Evolutionary conservation across 495 filamentous ascomycete species (phyloP), one percentile per base, ranked within the genome.

Genomic region (Trichoderma virens): DNA sequence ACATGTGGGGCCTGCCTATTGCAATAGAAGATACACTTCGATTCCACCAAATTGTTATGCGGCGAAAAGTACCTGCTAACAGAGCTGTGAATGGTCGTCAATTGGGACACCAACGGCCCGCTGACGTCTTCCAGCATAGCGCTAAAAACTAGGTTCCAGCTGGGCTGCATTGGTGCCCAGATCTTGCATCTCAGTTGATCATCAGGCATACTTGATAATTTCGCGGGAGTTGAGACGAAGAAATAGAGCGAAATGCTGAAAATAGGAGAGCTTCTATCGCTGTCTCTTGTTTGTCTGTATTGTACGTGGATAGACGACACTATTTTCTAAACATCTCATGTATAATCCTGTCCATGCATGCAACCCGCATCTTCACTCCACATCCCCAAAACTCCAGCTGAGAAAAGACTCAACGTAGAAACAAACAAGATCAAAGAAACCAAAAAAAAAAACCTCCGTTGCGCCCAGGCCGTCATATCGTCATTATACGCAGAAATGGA

Each of bases 41-140:
- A 20, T 20, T 9, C 43, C 23, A 23, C 18, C 6, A 23, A 20
- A 2, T 2, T 20, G 2, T 3, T 5, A 13, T 28, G 25, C 6
- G 2, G 25, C 6, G 2, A 5, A 7, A 13, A 1, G 51, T 56
- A 56, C 13, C 51, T 14, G 11, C 25, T 56, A 56, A 30, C 51
- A 56, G 25, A 3, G 11, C 13, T 1, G 1, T 47, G 20, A 7
- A 0, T 7, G 25, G 27, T 28, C 9, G 13, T n/a, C 11, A 30
- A 9, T 20, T 9, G 25, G 51, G 25, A 11, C 11, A 13, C 11
- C 51, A 56, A 28, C 51, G 51, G 51, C 51, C 51, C 51, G 51
- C 51, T 56, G 51, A 56, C 51, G 51, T 56, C 23, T 56, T 56
- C 16, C 51, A 56, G 51, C 51, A 56, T 56, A n/a, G 20, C 51